phyloP scores from a whole-genome alignment of 805 yeast species.

The Candida nonsorbophila region DNA sequence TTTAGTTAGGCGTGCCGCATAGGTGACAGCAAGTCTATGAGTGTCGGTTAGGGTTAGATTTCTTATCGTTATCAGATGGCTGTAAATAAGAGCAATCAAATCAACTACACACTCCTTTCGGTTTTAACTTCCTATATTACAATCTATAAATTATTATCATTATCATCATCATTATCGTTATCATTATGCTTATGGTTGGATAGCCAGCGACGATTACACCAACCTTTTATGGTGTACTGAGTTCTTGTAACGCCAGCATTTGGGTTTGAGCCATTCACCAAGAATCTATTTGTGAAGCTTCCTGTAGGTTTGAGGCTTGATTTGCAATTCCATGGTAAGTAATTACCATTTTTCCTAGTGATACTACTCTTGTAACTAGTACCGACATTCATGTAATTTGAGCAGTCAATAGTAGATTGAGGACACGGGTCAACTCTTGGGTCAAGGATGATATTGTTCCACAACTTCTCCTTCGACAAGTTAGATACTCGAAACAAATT shows the following conservation, averaged over 20 bases:
- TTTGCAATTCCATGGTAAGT: slow-evolving; percentile 18
- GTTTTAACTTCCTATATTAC: no score
- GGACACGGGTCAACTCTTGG: slow-evolving; percentile 43
- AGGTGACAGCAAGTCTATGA: no score
- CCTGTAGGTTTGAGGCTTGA: slow-evolving; percentile 32
- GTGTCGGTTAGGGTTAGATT: no score
- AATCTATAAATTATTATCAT: no score
- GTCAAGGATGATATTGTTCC: slow-evolving; percentile 48
- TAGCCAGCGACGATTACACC: slow-evolving; percentile 46
- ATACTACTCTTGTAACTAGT: slow-evolving; percentile 5
- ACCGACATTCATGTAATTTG: slow-evolving; percentile 19
- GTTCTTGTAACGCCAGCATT: slow-evolving; percentile 31
- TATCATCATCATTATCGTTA: no score
- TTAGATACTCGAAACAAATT: slow-evolving; percentile 31
- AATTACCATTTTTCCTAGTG: slow-evolving; percentile 15
- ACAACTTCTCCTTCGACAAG: slow-evolving; percentile 44
- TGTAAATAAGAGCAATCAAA: no score
- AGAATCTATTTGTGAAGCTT: slow-evolving; percentile 12
- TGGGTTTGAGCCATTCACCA: slow-evolving; percentile 29
- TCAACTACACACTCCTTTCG: no score
- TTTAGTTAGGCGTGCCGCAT: no score
- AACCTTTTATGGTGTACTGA: slow-evolving; percentile 48
- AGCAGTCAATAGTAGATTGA: slow-evolving; percentile 11
- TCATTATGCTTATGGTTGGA: no score
- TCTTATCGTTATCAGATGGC: no score